Conservation (phyloP, 2,329 filamentous ascomycete genomes). For the Magnaporthales sp. region DNA sequence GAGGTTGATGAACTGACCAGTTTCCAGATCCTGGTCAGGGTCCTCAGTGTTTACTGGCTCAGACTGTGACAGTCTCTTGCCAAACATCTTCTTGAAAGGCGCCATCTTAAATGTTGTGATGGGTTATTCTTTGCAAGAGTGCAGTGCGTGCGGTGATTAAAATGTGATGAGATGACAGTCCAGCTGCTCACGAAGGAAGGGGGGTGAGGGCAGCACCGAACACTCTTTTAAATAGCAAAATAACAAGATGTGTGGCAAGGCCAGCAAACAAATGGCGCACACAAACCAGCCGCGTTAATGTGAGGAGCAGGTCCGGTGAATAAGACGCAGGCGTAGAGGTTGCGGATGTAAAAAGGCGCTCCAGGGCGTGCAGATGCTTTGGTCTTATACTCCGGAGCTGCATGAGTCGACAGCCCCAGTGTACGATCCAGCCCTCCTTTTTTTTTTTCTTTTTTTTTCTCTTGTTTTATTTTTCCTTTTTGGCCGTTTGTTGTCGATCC, state of each 20-base stretch:
- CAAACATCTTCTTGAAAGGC: constrained; percentile 21
- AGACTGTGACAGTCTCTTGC: constrained; percentile 14
- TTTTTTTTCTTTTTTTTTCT: background rate
- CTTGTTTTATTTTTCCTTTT: background rate
- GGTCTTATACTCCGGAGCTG: background rate
- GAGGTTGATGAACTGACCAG: constrained; percentile 20
- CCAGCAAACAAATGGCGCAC: constrained; percentile 1
- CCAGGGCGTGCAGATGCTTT: background rate
- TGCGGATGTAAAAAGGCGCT: background rate
- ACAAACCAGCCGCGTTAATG: constrained; percentile 1
- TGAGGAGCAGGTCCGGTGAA: background rate
- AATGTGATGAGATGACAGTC: background rate
- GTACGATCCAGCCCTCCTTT: background rate
- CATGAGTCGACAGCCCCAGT: background rate
- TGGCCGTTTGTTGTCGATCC: background rate
- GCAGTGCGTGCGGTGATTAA: background rate
- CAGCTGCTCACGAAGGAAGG: background rate
- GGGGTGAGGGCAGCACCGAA: background rate
- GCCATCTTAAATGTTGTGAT: constrained; percentile 14
- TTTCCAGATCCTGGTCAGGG: constrained; percentile 16
- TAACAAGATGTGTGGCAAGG: constrained; percentile 2
- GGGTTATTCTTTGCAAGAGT: background rate
- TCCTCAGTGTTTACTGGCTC: constrained; percentile 14
- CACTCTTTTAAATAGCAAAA: background rate
- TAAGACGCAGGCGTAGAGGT: background rate